Percentiles rank a stretch among this genome's conserved stretches.
Conservation (phyloP, 2,329 filamentous ascomycete species). For the Chrysoporthe puriensis region DNA sequence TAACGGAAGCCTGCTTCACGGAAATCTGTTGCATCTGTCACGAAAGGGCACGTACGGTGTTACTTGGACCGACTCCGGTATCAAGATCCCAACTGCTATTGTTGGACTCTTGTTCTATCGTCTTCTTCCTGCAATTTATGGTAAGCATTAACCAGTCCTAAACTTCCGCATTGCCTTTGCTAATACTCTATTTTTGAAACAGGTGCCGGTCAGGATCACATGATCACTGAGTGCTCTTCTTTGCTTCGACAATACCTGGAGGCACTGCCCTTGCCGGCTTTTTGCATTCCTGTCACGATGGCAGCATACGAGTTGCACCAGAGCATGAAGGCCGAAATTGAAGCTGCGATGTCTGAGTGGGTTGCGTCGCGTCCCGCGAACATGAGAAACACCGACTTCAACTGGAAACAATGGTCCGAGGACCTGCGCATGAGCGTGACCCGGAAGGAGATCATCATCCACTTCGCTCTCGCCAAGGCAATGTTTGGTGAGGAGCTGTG, state of each 20-base stretch:
- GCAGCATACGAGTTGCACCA: neutral
- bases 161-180: neutral
- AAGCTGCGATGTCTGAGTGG: neutral
- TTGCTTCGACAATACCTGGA: constrained; percentile 22
- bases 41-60: constrained; percentile 25
- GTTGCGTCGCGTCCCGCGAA: neutral
- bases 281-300: neutral
- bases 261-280: constrained; percentile 16
- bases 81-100: constrained; percentile 21
- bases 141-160: neutral
- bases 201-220: constrained; percentile 22
- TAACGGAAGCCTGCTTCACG: neutral
- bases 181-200: neutral
- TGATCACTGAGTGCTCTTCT: constrained; percentile 14
- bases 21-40: neutral
- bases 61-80: constrained; percentile 15
- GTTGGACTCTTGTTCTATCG: constrained; percentile 17
- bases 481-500: constrained; percentile 17
- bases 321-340: neutral
- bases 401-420: neutral
- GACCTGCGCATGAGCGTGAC: neutral
- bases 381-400: too few species aligned
- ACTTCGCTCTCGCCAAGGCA: constrained; percentile 17
- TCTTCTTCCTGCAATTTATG: constrained; percentile 17
- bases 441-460: constrained; percentile 3